Percentiles rank a stretch among this genome's conserved stretches.
Conservation (phyloP, 768 basidiomycete genomes). For the Naganishia kalamii region DNA sequence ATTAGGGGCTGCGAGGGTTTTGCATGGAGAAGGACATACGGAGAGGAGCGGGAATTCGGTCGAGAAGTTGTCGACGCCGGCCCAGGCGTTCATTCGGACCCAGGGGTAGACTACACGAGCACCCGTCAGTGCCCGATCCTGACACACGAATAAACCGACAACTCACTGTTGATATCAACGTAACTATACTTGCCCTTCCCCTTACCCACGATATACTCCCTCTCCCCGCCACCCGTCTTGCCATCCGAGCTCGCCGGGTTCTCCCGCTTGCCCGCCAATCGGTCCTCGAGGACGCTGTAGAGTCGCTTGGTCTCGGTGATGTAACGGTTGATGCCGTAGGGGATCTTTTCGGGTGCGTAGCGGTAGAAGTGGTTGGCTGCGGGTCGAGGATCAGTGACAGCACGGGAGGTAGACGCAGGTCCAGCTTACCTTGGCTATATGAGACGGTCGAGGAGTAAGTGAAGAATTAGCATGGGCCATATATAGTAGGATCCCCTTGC, state of each 20-base stretch:
- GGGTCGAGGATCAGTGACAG: background rate
- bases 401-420: background rate
- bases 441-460: background rate
- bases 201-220: constrained; percentile 75
- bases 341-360: constrained; percentile 45
- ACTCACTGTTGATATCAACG: constrained; percentile 50
- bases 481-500: background rate
- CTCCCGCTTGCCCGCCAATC: constrained; percentile 49
- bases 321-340: constrained; percentile 56
- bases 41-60: constrained; percentile 62
- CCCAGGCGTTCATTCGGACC: constrained; percentile 52
- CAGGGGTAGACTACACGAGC: constrained; percentile 48
- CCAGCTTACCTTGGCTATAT: background rate
- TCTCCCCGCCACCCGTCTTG: constrained; percentile 29
- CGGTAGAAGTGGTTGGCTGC: constrained; percentile 63
- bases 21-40: constrained; percentile 43
- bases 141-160: background rate
- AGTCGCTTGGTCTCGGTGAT: constrained; percentile 73
- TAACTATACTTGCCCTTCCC: constrained; percentile 62
- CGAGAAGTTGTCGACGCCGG: constrained; percentile 54
- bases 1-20: background rate
- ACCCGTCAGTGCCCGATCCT: background rate
- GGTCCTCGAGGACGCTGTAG: constrained; percentile 71
- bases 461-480: background rate
- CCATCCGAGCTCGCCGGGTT: constrained; percentile 16